Base-by-base conservation (phyloP, 257 asterid genomes). In the Nicotiana benthamiana region DNA sequence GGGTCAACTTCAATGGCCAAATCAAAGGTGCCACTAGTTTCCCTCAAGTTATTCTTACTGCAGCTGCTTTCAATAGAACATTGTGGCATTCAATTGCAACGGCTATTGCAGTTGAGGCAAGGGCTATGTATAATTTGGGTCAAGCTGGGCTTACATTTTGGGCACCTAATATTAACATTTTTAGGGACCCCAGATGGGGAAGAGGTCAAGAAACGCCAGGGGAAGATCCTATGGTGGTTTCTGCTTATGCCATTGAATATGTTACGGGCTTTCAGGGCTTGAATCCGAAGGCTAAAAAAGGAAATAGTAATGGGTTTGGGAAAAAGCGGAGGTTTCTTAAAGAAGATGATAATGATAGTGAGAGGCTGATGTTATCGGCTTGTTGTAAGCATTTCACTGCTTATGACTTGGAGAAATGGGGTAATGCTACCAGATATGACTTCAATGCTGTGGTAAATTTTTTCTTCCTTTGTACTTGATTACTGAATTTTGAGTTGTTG, bases 151-250 rank as follows among this genome's bases (percentile, higher is more conserved):
- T 95, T 88, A 95, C 98, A 6, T 95, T 85, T 81, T 95, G 97
- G 97, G 99, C 99, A 13, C 99, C 99, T 59, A 93, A 93, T 86
- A 88, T 95, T 62, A 95, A 95, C 75, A 75, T 95, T 24, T 95
- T 95, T 80, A 89, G 94, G 84, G 99, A 95, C 36, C 99, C 98
- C 22, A 92, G 99, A 82, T 95, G 99, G 99, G 99, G 98, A 60
- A 90, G 99, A 72, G 99, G 99, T 17, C 97, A 91, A 86, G 99
- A 95, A 88, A 95, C 99, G 4, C 96, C 97, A 2, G 99, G 99
- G 85, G 99, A 95, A 89, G 99, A 95, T 80, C 99, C 98, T 4
- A 82, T 91, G 93, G 88, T 92, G 52, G 83, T 85, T 9, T 88
- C 97, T 56, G 91, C 90, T 64, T 95, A 83, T 77, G 92, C 96